A percentile compares a stretch with the other conserved stretches of the same genome.
These are phyloP conservation scores for Exophiala oligosperma DNA, from an alignment of 2,329 filamentous ascomycete genomes.

Conservation along the genomic window DNA sequence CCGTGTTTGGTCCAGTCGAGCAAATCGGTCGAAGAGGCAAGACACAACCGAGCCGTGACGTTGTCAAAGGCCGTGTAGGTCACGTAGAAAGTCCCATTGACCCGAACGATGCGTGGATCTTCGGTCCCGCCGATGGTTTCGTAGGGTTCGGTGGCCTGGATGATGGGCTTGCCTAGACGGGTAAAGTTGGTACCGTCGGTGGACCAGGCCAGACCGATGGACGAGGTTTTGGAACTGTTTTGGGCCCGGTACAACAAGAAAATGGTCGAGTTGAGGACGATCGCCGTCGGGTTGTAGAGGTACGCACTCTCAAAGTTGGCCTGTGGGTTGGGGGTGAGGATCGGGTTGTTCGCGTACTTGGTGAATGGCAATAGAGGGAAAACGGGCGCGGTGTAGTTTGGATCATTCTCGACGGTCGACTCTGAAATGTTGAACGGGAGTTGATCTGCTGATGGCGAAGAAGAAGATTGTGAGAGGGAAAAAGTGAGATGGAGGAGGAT, in stretches of 20 bases:
- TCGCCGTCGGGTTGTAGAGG: conserved; percentile 16
- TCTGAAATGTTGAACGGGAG: conserved; percentile 6
- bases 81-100: conserved; percentile 37
- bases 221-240: conserved; percentile 32
- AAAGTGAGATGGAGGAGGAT: not conserved
- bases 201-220: conserved; percentile 37
- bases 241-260: conserved; percentile 37
- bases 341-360: conserved; percentile 29
- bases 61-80: conserved; percentile 36
- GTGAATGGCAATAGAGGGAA: conserved; percentile 32
- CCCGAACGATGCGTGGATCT: conserved; percentile 35
- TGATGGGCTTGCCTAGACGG: conserved; percentile 31
- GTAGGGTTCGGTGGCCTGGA: conserved; percentile 34
- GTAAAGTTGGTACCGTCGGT: conserved; percentile 36
- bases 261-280: conserved; percentile 19
- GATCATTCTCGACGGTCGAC: conserved; percentile 29
- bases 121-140: conserved; percentile 35
- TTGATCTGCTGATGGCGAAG: not conserved
- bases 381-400: conserved; percentile 28
- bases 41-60: conserved; percentile 32
- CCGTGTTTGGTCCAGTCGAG: conserved; percentile 34
- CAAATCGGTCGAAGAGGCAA: conserved; percentile 36
- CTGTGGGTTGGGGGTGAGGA: conserved; percentile 5
- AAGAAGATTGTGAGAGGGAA: not conserved
- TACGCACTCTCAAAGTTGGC: conserved; percentile 6